Evolutionary conservation across 2,329 filamentous ascomycete genomes (phyloP).

Genomic region (Periconia macrospinosa): DNA sequence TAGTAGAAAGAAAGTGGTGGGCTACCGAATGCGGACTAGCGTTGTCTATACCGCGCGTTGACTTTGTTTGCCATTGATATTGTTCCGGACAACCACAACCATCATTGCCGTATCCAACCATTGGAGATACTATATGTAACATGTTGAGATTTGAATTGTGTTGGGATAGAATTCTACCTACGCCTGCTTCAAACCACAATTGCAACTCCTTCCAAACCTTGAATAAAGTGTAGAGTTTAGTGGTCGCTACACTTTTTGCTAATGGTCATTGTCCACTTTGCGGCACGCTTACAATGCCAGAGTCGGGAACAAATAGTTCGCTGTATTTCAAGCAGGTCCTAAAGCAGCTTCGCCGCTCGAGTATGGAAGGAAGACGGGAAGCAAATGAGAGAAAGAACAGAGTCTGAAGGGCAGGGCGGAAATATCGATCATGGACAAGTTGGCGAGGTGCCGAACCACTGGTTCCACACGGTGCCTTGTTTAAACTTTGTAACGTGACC

Average conservation of each 20-base stretch:
- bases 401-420: background rate
- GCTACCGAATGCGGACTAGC: constrained; percentile 22
- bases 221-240: background rate
- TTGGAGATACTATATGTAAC: background rate
- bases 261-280: background rate
- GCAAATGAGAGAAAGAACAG: background rate
- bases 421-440: background rate
- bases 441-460: background rate
- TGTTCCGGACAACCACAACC: constrained; percentile 26
- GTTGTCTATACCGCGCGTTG: constrained; percentile 1
- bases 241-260: too few species aligned
- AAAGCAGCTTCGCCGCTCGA: background rate
- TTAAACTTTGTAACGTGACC: background rate
- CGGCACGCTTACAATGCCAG: background rate
- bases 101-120: background rate
- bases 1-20: constrained; percentile 14
- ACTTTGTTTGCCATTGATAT: constrained; percentile 37
- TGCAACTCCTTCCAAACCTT: background rate
- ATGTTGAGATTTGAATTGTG: background rate
- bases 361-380: background rate
- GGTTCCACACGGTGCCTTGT: background rate
- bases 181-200: background rate
- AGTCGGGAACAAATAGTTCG: background rate
- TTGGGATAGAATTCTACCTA: background rate
- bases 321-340: background rate